Base-by-base conservation (phyloP, 352 stramenopile species). In the Pilasporangium apinafurcum region DNA sequence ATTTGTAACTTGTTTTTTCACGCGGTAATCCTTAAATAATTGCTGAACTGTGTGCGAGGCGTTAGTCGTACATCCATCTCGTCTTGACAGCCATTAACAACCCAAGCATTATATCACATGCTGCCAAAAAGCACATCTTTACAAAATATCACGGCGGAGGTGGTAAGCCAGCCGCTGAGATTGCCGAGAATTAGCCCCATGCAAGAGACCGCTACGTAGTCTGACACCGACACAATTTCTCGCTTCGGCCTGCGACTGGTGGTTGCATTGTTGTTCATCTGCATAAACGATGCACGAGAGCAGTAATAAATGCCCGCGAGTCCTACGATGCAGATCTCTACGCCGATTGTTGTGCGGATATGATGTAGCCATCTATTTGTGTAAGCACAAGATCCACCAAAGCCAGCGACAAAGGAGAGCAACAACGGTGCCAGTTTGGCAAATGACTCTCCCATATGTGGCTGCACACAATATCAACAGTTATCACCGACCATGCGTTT, bases 221-320 rank as follows among this genome's bases (percentile, higher is more conserved):
- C 78, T 10, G 75, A 85, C 32, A 83, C 54, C 5, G 72, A 80
- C 16, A 83, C 66, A 24, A 86, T 49, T 29, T 87, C 77, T 46
- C 59, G 66, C 8, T 56, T 48, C 24, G 20, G 48, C 28, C 61
- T 53, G 4, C 46, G 32, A 18, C 34, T 33, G n/a, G 25, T 32
- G n/a, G 29, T 12, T 29, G 8, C 14, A 3, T 41, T 14, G 22
- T 5, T 22, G 20, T 28, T 32, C 9, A 48, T 14, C 3, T 44
- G 49, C 3, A 57, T 57, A 2, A 12, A 2, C 6, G 22, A 25
- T 14, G 53, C 46, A 2, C 43, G 59, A 30, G 58, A 70, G 60
- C 73, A 87, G 55, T 78, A 86, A 40, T 81, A 76, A 46, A 87
- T 39, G 5, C 77, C 73, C 7, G 67, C 70, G 8, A 83, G 29